phyloP scores from a whole-genome alignment of 257 asterid genomes.

The Solanum neorickii region DNA sequence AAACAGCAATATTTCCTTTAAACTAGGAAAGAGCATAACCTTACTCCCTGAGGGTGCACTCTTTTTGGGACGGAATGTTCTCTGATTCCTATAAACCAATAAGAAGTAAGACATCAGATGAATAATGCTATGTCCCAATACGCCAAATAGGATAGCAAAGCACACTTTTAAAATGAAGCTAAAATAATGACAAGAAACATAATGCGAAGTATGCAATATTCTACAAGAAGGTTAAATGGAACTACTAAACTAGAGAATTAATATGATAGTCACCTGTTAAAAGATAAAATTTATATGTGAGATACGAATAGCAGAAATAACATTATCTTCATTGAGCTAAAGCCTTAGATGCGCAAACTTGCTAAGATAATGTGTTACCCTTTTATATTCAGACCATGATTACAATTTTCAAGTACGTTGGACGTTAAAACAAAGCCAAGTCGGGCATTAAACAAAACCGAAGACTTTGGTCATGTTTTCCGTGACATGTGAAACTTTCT shows the following conservation, averaged over 20 bases:
- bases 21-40: conserved; percentile 28
- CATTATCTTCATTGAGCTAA: background rate
- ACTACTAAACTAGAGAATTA: background rate
- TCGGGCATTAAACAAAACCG: background rate
- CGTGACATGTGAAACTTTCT: background rate
- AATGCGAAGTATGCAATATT: background rate
- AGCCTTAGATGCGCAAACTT: background rate
- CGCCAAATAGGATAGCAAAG: background rate
- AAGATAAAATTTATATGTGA: background rate
- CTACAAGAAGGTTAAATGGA: background rate
- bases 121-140: background rate
- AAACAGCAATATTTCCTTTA: background rate
- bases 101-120: conserved; percentile 5
- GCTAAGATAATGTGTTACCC: background rate
- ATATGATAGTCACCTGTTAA: background rate
- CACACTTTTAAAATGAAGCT: background rate
- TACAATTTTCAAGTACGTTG: background rate
- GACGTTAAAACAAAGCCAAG: background rate
- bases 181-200: background rate
- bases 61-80: conserved; percentile 92
- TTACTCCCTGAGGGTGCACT: conserved; percentile 96
- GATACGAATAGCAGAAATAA: background rate
- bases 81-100: conserved; percentile 58
- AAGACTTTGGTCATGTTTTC: background rate
- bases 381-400: background rate